Evolutionary conservation across 2,329 filamentous ascomycete genomes (phyloP), one percentile per base, ranked within the genome.

Genomic region (Fusarium incarnatum): DNA sequence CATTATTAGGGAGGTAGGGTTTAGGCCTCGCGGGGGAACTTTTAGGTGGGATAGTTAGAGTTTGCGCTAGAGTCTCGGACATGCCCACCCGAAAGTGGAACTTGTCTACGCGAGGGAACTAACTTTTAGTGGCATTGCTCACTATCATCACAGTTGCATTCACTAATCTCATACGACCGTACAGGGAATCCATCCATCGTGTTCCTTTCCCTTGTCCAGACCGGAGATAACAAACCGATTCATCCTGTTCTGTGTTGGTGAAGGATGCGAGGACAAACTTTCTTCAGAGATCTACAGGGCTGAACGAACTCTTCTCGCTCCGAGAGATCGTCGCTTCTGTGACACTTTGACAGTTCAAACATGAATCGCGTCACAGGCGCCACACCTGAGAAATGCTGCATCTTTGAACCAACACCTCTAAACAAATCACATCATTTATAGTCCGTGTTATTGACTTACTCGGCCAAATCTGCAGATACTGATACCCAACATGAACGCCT

Each of bases 281-380:
- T 12, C 18, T n/a, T 37, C 12, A 37, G 6, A 12, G 34, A 37
- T 37, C 34, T 37, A 46, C 18, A 27, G 5, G 48, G 18, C 32
- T 40, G 48, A 32, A 12, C 3, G 4, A 16, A 20, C 18, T 37
- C 34, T 37, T n/a, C 10, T 37, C 34, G 34, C 34, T 12, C 18
- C 34, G 34, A 37, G 18, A 12, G 18, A 37, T 37, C 34, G 34
- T 37, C 34, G 34, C 6, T 18, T n/a, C 34, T 37, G 34, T 12
- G 34, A 37, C 18, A 37, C 2, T 11, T n/a, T 18, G 48, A 15
- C 37, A 41, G 34, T 20, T 53, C 6, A 16, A 28, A n/a, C 49
- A 53, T 53, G 49, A 53, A 41, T 53, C 49, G 34, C 13, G 18
- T 25, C 25, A 41, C 48, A 52, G 48, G 23, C 48, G 48, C 48